These are phyloP conservation scores for Aspergillus sp. DNA, from an alignment of 2,329 filamentous ascomycete species.

Conservation along the genomic window DNA sequence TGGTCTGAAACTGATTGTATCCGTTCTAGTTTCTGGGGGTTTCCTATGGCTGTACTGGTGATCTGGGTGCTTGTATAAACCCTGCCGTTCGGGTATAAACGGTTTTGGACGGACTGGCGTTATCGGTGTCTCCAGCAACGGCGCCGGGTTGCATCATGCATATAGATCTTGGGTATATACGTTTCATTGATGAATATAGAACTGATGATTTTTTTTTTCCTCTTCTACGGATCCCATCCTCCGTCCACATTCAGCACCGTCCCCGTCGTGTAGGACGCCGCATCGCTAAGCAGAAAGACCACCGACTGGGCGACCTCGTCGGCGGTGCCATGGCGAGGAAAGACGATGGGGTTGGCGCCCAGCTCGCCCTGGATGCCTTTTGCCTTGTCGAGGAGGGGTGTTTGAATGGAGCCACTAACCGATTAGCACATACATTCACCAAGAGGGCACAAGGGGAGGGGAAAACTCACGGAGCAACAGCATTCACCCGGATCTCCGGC, in stretches of 20 bases:
- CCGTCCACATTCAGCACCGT: conserved; percentile 47
- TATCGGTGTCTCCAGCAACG: not conserved
- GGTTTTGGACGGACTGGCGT: not conserved
- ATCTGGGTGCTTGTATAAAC: not conserved
- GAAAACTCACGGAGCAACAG: conserved; percentile 39
- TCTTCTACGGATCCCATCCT: conserved; percentile 34
- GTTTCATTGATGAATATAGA: not conserved
- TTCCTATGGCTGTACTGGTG: conserved; percentile 11
- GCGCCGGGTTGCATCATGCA: not conserved
- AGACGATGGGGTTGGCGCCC: conserved; percentile 15
- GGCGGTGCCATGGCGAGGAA: conserved; percentile 28
- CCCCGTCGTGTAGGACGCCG: conserved; percentile 47
- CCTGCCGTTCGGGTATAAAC: not conserved
- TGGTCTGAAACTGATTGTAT: conserved; percentile 4
- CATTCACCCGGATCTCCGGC: conserved; percentile 39
- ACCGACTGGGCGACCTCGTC: conserved; percentile 44
- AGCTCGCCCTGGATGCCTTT: conserved; percentile 21
- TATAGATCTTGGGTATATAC: not conserved
- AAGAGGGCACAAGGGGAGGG: conserved; percentile 3
- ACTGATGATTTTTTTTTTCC: not conserved
- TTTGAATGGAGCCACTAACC: conserved; percentile 32
- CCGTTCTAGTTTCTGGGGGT: conserved; percentile 6
- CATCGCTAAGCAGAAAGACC: conserved; percentile 48
- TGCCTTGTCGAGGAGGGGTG: conserved; percentile 29
- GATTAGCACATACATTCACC: not conserved